phyloP scores from a whole-genome alignment of 192 early-diverging fungal species.

The Chytriomyces confervae region DNA sequence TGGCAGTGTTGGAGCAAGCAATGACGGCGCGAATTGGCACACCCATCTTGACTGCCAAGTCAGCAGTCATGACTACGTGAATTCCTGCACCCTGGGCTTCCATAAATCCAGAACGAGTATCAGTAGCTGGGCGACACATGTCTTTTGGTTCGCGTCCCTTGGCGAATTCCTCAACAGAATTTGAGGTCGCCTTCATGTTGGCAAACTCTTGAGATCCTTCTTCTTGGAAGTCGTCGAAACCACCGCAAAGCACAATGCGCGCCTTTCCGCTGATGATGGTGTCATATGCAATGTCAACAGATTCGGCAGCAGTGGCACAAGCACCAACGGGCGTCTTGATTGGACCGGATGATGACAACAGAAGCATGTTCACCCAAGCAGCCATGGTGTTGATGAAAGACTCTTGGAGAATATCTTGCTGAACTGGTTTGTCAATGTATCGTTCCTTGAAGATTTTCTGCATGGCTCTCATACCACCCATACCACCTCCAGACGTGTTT shows the following conservation, averaged over 20 bases:
- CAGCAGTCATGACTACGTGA: slow-evolving; percentile 87
- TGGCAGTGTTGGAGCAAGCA: slow-evolving; percentile 85
- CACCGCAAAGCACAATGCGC: slow-evolving; percentile 91
- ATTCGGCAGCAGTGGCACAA: slow-evolving; percentile 90
- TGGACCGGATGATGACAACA: slow-evolving; percentile 89
- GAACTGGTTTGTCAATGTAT: slow-evolving; percentile 78
- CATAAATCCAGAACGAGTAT: slow-evolving; percentile 90
- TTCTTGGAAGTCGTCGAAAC: slow-evolving; percentile 91
- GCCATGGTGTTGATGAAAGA: slow-evolving; percentile 95
- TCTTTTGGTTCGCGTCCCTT: slow-evolving; percentile 85
- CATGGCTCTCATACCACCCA: slow-evolving; percentile 83
- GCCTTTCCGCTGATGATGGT: slow-evolving; percentile 89
- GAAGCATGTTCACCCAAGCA: slow-evolving; percentile 96
- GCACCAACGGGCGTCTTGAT: slow-evolving; percentile 94
- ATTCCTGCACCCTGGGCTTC: slow-evolving; percentile 90
- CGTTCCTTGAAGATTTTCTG: slow-evolving; percentile 82
- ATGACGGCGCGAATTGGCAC: slow-evolving; percentile 91
- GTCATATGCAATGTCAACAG: slow-evolving; percentile 90
- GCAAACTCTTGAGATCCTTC: slow-evolving; percentile 94
- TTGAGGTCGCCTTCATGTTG: slow-evolving; percentile 94
- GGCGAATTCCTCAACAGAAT: slow-evolving; percentile 80
- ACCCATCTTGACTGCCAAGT: slow-evolving; percentile 89
- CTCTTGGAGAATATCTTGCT: slow-evolving; percentile 94
- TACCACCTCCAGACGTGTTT: slow-evolving; percentile 87
- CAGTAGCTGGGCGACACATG: slow-evolving; percentile 89